phyloP scores from a whole-genome alignment of 2,329 filamentous ascomycete genomes.

The Diaporthe sp. region DNA sequence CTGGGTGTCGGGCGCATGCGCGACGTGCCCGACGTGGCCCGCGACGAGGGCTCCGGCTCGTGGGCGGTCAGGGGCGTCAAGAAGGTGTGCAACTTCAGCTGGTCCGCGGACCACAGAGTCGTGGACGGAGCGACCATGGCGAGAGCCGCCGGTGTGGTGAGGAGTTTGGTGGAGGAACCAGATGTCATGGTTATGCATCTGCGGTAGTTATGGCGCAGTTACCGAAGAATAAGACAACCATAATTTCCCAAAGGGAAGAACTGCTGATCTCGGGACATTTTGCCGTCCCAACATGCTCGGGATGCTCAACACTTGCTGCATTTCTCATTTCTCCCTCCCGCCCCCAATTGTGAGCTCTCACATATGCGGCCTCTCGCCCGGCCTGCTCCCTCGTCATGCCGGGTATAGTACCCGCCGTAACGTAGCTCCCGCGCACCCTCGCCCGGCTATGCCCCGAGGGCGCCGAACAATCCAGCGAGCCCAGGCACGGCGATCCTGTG shows the following conservation, averaged over 20 bases:
- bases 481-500: not conserved
- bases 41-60: constrained; percentile 74
- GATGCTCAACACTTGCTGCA: not conserved
- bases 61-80: constrained; percentile 48
- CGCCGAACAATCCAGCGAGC: not conserved
- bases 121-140: constrained; percentile 97
- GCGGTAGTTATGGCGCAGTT: constrained; percentile 64
- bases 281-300: constrained; percentile 5
- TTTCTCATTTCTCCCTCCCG: not conserved
- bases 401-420: constrained; percentile 16
- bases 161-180: constrained; percentile 84
- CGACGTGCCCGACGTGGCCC: constrained; percentile 82
- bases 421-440: not conserved
- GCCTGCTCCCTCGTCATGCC: not conserved
- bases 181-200: constrained; percentile 89
- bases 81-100: constrained; percentile 91
- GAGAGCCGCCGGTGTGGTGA: constrained; percentile 86
- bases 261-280: not conserved
- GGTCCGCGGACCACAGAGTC: constrained; percentile 95
- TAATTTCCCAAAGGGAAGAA: not conserved
- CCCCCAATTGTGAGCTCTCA: constrained; percentile 7
- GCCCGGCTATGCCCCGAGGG: constrained; percentile 11
- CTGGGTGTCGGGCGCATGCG: constrained; percentile 88
- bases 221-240: not conserved
- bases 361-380: constrained; percentile 19